phyloP scores from a whole-genome alignment of 2,329 filamentous ascomycete genomes.

The Alternaria brassicae region DNA sequence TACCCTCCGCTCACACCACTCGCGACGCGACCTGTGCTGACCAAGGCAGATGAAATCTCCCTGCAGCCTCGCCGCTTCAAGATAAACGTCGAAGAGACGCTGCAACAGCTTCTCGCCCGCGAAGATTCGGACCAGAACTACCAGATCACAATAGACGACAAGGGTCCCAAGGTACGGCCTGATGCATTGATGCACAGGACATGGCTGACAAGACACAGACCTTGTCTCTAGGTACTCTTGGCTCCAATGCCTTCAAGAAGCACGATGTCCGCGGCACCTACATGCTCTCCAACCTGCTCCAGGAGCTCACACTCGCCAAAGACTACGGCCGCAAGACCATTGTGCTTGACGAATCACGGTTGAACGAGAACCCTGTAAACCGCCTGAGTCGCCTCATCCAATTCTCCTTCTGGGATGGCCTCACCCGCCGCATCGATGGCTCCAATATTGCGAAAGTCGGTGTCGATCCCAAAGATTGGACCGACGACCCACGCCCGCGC shows the following conservation, averaged over 20 bases:
- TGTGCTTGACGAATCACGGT: slow-evolving; percentile 84
- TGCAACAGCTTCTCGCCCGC: slow-evolving; percentile 78
- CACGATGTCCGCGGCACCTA: slow-evolving; percentile 96
- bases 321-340: slow-evolving; percentile 89
- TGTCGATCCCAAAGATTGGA: slow-evolving; percentile 94
- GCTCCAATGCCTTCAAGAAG: slow-evolving; percentile 83
- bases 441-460: slow-evolving; percentile 87
- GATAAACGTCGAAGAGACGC: slow-evolving; percentile 83
- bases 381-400: slow-evolving; percentile 85
- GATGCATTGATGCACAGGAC: background rate
- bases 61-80: slow-evolving; percentile 78
- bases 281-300: slow-evolving; percentile 94
- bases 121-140: slow-evolving; percentile 95
- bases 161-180: slow-evolving; percentile 79
- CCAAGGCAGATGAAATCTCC: slow-evolving; percentile 72
- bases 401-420: slow-evolving; percentile 88
- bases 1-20: slow-evolving; percentile 24
- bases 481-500: slow-evolving; percentile 81
- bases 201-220: slow-evolving; percentile 61
- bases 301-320: slow-evolving; percentile 91
- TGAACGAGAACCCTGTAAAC: slow-evolving; percentile 95
- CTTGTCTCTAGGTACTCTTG: slow-evolving; percentile 81
- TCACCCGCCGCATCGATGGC: slow-evolving; percentile 89
- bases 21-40: slow-evolving; percentile 13
- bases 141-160: slow-evolving; percentile 97